These are phyloP conservation scores for Cyclotella distinguenda DNA, from an alignment of 108 stramenopile genomes.

Conservation along the genomic window DNA sequence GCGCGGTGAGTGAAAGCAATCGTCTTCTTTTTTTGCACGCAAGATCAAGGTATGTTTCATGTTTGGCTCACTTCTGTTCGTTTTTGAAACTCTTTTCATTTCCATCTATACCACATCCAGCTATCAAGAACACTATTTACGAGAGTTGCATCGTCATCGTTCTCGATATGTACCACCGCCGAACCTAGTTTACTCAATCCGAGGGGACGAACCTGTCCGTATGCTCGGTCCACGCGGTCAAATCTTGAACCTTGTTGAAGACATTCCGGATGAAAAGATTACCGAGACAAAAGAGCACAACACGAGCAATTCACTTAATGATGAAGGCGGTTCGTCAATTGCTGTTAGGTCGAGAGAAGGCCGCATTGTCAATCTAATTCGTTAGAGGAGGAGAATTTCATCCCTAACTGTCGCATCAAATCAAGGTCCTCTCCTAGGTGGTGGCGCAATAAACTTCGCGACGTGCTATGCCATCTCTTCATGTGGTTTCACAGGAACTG, in stretches of 20 bases:
- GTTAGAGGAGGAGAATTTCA: not conserved
- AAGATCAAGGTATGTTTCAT: not conserved
- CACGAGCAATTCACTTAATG: not conserved
- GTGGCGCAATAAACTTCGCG: too few species aligned
- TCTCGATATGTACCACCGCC: not conserved
- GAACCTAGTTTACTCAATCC: not conserved
- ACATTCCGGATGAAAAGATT: not conserved
- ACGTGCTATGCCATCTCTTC: too few species aligned
- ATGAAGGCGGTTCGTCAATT: not conserved
- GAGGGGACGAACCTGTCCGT: not conserved
- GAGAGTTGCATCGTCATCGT: not conserved
- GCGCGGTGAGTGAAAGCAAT: not conserved
- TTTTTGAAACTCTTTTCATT: not conserved
- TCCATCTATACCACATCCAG: not conserved
- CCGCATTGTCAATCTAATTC: not conserved
- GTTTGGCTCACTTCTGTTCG: not conserved
- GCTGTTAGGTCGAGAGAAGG: not conserved
- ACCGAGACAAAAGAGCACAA: not conserved
- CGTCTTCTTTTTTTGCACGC: too few species aligned
- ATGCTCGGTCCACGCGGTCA: not conserved
- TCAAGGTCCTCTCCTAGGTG: too few species aligned
- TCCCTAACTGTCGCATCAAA: too few species aligned
- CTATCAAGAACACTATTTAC: conserved; percentile 2
- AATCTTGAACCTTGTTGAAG: not conserved
- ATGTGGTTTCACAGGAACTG: too few species aligned